phyloP scores from a whole-genome alignment of 306 rosid species.

The Prunus persica region Prunus_persica_NCBIv2 NC_034014.1:30647501-30648000 shows the following conservation, averaged over 20 bases:
- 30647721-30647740: neutral
- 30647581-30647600: neutral
- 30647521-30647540: conserved; percentile 42
- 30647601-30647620: neutral
- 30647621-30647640: neutral
- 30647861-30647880: neutral
- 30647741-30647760: neutral
- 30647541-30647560: conserved; percentile 52
- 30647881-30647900: neutral
- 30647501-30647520: conserved; percentile 50
- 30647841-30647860: neutral
- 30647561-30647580: conserved; percentile 26
- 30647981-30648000: no score
- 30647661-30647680: neutral
- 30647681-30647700: neutral
- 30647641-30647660: neutral
- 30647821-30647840: neutral
- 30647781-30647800: no score
- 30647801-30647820: neutral
- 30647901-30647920: no score
- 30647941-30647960: neutral
- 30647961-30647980: no score
- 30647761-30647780: neutral
- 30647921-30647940: neutral
- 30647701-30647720: neutral